Evolutionary conservation across 805 yeast genomes (phyloP), one percentile per base, ranked within the genome.

Genomic region (Pichia eremophila): DNA sequence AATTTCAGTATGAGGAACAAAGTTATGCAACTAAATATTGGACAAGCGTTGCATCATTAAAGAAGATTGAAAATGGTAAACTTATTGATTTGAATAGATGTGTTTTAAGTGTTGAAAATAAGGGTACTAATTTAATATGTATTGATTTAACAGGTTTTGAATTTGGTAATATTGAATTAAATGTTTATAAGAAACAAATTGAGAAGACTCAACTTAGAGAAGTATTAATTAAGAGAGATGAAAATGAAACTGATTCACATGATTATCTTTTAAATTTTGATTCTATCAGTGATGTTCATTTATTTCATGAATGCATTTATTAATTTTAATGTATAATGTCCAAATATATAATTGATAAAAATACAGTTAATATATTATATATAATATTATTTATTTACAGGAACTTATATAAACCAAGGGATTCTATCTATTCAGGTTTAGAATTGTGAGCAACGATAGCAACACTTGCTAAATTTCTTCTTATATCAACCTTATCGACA

Each of bases 401-500:
- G 43, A 15, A 14, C 36, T 14, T 10, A 14, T 8, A 14, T 8
- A 34, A 5, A 34, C n/a, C 15, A 19, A 3, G 4, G 22, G 22
- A 19, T 19, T 19, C 4, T 19, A 3, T 19, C 22, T 32, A 34
- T 14, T 34, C 36, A 14, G 10, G n/a, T 34, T 34, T 34, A 5
- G 36, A 34, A 18, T 50, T 50, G 28, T 40, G 48, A 4, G 81
- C 75, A 18, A 79, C 61, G 39, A 85, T 63, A 5, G 90, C 84
- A 29, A 95, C 90, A 54, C 88, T 77, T 35, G 91, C 81, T 42
- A 93, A 74, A 58, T 81, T 80, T 65, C 97, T 80, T 58, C 87
- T 73, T 57, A 95, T 74, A 57, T 93, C 97, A 38, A 82, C 95
- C 64, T 84, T 83, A 58, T 87, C 95, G n/a, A 93, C 97, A 63